A percentile compares a stretch with the other conserved stretches of the same genome.
phyloP scores from a whole-genome alignment of 371 early-diverging fungal genomes.

The Fennellomyces sp. region DNA sequence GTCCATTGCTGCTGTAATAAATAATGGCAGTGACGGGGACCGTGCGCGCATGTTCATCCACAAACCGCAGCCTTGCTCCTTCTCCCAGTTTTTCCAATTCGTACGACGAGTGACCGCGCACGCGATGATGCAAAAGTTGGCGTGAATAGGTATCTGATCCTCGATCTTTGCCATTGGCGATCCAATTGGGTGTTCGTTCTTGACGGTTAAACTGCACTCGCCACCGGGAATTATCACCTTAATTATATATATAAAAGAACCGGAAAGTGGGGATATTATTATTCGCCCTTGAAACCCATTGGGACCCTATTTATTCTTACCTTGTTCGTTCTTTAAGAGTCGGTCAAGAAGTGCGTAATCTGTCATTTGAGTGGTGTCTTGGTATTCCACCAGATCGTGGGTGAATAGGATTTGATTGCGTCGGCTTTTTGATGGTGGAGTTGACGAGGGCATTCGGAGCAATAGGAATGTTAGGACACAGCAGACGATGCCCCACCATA shows the following conservation, averaged over 20 bases:
- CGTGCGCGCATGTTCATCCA: slow-evolving; percentile 17
- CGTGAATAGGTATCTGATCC: not conserved
- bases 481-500: slow-evolving; percentile 10
- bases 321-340: slow-evolving; percentile 23
- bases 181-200: slow-evolving; percentile 22
- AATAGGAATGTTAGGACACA: slow-evolving; percentile 4
- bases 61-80: slow-evolving; percentile 2
- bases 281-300: too few species aligned
- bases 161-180: slow-evolving; percentile 6
- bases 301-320: too few species aligned
- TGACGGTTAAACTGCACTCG: slow-evolving; percentile 17
- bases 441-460: slow-evolving; percentile 9
- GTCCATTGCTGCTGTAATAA: slow-evolving; percentile 30
- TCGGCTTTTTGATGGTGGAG: not conserved
- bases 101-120: slow-evolving; percentile 26
- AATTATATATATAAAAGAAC: too few species aligned
- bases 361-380: slow-evolving; percentile 32
- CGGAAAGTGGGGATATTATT: too few species aligned
- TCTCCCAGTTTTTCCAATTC: slow-evolving; percentile 22
- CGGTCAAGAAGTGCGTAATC: slow-evolving; percentile 30
- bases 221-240: not conserved
- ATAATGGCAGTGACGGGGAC: slow-evolving; percentile 56
- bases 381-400: slow-evolving; percentile 19
- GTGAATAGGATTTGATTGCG: slow-evolving; percentile 9
- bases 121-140: slow-evolving; percentile 3